Base-by-base conservation (phyloP, 73 alveolate species). In the Paramecium tetraurelia region DNA sequence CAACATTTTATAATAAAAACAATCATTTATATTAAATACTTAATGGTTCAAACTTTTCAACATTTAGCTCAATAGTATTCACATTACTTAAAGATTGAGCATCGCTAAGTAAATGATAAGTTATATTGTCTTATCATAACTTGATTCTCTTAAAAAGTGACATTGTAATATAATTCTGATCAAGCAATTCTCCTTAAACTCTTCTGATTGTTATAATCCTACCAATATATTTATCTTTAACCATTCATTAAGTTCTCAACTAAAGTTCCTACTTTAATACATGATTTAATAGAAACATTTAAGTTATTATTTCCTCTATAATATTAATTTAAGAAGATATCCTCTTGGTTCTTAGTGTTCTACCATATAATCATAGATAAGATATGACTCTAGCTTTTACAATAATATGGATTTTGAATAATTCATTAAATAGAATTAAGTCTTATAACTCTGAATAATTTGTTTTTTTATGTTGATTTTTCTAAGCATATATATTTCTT, bases 1-100 rank as follows among this genome's bases (percentile, higher is more conserved):
- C 84, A 12, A 63, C 84, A 63, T 63, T 31, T 63, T 63, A 63
- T 63, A 63, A 31, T 63, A 63, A 63, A 63, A 63, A 63, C 84
- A 63, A 63, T 63, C 84, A 63, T 63, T 63, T 27, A 63, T 31
- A 63, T 31, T 33, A 12, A 27, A 63, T 33, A 63, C 84, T 63
- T 31, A 63, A 27, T 11, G 84, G 50, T 63, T 50, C 53, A 33
- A 63, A 63, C 41, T 12, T 63, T 33, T 63, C 27, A 63, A 3
- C 46, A 27, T 63, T 63, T 24, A 14, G 24, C 12, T 27, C 24
- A 6, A 31, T 27, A 41, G 24, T 63, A 46, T 33, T 63, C 18
- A 27, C 24, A 63, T 27, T 63, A 2, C 27, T 27, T 12, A 63
- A 63, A 14, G 41, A 22, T 33, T 63, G 6, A 22, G 50, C 53